phyloP scores from a whole-genome alignment of 306 rosid species.

The Cucumis cinereus region DNA sequence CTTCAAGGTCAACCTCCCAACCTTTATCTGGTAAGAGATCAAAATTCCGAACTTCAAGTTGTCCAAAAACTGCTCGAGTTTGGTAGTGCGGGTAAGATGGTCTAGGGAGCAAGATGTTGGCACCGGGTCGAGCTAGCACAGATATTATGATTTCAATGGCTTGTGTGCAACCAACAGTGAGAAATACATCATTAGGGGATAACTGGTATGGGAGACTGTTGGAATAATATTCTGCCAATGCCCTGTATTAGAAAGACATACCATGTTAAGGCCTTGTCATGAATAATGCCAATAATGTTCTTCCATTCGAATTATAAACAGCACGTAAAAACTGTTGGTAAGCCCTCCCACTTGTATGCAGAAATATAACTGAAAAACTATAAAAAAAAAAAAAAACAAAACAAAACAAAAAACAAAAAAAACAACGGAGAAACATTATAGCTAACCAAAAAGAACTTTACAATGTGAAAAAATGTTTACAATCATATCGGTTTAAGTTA shows the following conservation, averaged over 20 bases:
- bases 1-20: constrained; percentile 57
- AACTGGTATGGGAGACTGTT: background rate
- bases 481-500: too few relatives aligned
- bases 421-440: too few relatives aligned
- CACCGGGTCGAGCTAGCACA: constrained; percentile 46
- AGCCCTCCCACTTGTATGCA: too few relatives aligned
- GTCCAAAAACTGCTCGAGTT: constrained; percentile 24
- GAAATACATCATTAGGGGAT: constrained; percentile 21
- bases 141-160: constrained; percentile 42
- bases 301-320: background rate
- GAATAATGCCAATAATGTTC: background rate
- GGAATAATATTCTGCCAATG: constrained; percentile 16
- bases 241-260: background rate
- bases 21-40: constrained; percentile 41
- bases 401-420: too few relatives aligned
- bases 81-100: constrained; percentile 55
- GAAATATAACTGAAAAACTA: too few relatives aligned
- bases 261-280: background rate
- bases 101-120: constrained; percentile 58
- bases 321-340: background rate
- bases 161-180: constrained; percentile 52
- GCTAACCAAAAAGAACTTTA: too few relatives aligned
- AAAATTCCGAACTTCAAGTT: constrained; percentile 47
- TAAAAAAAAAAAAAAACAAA: too few relatives aligned
- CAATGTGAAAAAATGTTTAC: too few relatives aligned